Evolutionary conservation across 805 yeast genomes (phyloP), one percentile per base, ranked within the genome.

Genomic region (Torulaspora indica): DNA sequence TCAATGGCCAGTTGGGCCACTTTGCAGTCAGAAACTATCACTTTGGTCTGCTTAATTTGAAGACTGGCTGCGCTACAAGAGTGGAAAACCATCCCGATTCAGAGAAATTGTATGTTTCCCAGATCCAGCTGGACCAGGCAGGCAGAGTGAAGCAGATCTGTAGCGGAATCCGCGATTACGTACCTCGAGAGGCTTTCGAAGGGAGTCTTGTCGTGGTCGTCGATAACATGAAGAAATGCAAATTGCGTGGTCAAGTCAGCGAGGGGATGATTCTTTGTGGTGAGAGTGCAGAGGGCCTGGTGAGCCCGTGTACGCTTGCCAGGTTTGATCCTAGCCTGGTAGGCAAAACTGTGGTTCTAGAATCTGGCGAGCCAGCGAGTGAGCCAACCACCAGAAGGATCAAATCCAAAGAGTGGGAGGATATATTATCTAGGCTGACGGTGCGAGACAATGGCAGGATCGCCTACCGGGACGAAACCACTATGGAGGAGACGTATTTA

Each of bases 201-300:
- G 55, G 64, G 23, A 60, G 66, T 4, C 54, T 64, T 18, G 82
- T 81, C 2, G 79, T 80, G 0, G 66, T 82, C 2, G 67, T 80
- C 15, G 70, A 74, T 5, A 82, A 82, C 53, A 60, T 82, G 59
- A 81, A 80, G 52, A 75, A 80, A 3, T 70, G 79, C 8, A 79
- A 79, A 56, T 74, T 82, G 75, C 65, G 86, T 48, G 87, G 87
- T 1, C 72, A 75, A 15, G 58, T 55, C 32, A 79, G 85, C 1
- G 77, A 79, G 50, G 85, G 83, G 0, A 82, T 82, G 87, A 54
- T 82, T 1, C 55, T 82, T 15, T 85, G 86, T n/a, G 80, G 85
- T 1, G 76, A 67, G 25, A 59, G 47, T 10, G 28, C 17, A n/a
- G 22, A 5, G 7, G 50, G 37, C 6, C 24, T 29, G 24, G 56